A percentile compares a stretch with the other conserved stretches of the same genome.
Conservation (phyloP, 345 rosid species). For the Eucalyptus fibrosa region DNA sequence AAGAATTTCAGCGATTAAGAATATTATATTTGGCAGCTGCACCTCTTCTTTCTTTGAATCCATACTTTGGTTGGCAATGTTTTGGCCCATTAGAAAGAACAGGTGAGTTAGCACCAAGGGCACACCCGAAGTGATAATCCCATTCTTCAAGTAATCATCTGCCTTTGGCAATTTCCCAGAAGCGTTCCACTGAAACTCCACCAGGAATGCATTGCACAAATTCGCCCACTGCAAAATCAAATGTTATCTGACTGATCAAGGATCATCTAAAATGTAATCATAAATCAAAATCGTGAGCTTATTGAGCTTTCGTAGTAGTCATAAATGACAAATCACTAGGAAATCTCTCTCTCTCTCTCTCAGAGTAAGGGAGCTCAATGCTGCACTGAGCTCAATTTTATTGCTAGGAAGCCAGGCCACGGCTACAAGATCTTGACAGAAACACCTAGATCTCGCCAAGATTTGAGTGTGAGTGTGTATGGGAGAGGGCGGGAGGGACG, state of each 20-base stretch:
- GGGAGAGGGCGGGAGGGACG: neutral
- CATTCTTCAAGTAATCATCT: neutral
- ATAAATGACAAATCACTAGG: neutral
- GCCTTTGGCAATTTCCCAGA: neutral
- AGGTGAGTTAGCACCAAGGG: neutral
- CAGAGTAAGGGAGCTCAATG: neutral
- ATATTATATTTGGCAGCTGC: conserved; percentile 8
- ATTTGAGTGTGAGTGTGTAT: neutral
- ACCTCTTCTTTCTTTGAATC: neutral
- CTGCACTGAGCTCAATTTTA: neutral
- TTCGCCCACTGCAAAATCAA: neutral
- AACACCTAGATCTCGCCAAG: neutral
- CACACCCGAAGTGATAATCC: neutral
- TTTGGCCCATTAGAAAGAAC: neutral
- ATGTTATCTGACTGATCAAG: neutral
- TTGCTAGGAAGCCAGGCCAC: neutral
- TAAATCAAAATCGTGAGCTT: neutral
- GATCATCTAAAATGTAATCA: neutral
- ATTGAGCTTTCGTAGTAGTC: neutral
- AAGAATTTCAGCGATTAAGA: conserved; percentile 27
- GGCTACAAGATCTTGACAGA: neutral
- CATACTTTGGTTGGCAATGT: neutral
- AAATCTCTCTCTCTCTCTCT: neutral
- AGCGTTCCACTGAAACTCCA: conserved; percentile 1
- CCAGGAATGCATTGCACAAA: neutral